These are phyloP conservation scores for Alternaria consortialis DNA, from an alignment of 2,329 filamentous ascomycete genomes.

Conservation along the genomic window DNA sequence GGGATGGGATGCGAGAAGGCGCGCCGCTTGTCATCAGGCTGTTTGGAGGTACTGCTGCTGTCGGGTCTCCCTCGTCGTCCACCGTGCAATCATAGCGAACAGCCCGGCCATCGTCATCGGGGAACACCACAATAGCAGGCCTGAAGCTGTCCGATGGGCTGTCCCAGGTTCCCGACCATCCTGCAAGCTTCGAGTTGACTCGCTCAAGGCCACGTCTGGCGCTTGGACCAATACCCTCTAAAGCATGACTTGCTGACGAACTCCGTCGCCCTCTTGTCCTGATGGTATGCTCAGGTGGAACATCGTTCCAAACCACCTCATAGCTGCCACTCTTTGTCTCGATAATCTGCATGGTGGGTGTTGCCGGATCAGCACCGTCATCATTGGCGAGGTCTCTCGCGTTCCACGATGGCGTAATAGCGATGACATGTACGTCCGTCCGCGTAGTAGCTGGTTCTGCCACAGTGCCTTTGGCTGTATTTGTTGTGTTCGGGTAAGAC, in stretches of 20 bases:
- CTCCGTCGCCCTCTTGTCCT: conserved; percentile 19
- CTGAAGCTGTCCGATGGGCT: conserved; percentile 26
- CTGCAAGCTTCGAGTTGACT: conserved; percentile 43
- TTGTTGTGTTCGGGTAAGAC: conserved; percentile 21
- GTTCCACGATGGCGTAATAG: conserved; percentile 33
- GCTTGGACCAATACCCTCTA: conserved; percentile 22
- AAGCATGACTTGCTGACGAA: conserved; percentile 32
- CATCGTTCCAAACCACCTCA: conserved; percentile 45
- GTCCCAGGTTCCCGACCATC: conserved; percentile 40
- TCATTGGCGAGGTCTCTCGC: conserved; percentile 5
- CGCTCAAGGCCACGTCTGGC: conserved; percentile 35
- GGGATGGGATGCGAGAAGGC: conserved; percentile 32
- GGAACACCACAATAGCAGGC: conserved; percentile 41
- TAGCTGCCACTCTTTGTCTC: conserved; percentile 41
- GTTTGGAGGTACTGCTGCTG: conserved; percentile 40
- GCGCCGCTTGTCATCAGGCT: conserved; percentile 36
- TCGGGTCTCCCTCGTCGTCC: conserved; percentile 34
- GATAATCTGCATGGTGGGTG: conserved; percentile 46
- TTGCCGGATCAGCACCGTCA: conserved; percentile 28
- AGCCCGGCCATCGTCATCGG: conserved; percentile 31
- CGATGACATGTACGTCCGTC: conserved; percentile 48
- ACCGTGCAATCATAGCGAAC: conserved; percentile 19
- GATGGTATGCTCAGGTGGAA: conserved; percentile 22
- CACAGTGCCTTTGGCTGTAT: conserved; percentile 28
- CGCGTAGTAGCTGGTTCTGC: conserved; percentile 43